Evolutionary conservation across 2,329 filamentous ascomycete species (phyloP).

Genomic region (Colletotrichum spinosum): DNA sequence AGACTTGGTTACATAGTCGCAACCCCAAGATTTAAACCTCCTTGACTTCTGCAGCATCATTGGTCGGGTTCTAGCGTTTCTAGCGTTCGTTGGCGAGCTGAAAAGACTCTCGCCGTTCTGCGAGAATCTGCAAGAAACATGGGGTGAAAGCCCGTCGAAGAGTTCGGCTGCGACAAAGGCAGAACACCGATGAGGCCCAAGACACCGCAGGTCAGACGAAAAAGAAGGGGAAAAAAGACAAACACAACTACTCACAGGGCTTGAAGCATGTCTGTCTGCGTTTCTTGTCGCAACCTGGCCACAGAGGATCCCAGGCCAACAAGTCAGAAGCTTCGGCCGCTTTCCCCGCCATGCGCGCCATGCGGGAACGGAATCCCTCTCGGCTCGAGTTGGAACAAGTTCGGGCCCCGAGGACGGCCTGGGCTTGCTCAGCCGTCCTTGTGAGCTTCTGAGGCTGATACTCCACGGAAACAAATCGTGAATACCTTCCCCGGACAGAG

Average conservation of each 20-base stretch:
- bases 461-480: slow-evolving; percentile 9
- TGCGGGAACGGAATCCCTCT: background rate
- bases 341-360: slow-evolving; percentile 7
- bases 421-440: slow-evolving; percentile 1
- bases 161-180: slow-evolving; percentile 10
- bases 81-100: slow-evolving; percentile 3
- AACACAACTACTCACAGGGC: too few species aligned
- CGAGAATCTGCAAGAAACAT: background rate
- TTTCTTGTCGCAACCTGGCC: background rate
- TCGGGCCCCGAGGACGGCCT: background rate
- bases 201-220: slow-evolving; percentile 30
- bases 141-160: slow-evolving; percentile 1
- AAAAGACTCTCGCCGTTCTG: background rate
- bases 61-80: background rate
- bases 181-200: slow-evolving; percentile 11
- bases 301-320: background rate
- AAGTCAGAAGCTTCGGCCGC: slow-evolving; percentile 18
- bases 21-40: too few species aligned
- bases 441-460: background rate
- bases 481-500: background rate
- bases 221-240: background rate
- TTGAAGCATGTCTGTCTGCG: background rate
- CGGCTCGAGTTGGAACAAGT: slow-evolving; percentile 3
- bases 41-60: too few species aligned
- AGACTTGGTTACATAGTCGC: too few species aligned